A percentile compares a stretch with the other conserved stretches of the same genome.
Evolutionary conservation across 2,329 filamentous ascomycete genomes (phyloP).

Genomic region (Uncinocarpus reesii): DNA sequence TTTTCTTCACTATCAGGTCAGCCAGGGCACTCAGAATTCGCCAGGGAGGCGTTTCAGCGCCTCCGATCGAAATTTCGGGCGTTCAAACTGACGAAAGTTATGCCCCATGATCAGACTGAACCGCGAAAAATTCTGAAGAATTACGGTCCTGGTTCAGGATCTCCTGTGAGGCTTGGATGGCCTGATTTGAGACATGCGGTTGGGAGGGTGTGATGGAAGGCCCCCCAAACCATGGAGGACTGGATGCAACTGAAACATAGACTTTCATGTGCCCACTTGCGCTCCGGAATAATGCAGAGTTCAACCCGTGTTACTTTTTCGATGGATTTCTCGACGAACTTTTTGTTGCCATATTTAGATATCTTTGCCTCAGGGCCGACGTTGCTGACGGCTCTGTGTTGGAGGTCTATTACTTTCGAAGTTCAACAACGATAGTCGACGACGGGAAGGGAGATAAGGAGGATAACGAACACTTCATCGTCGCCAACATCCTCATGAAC

Average conservation of each 20-base stretch:
- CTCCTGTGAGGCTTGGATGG: conserved; percentile 5
- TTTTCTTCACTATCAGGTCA: background rate
- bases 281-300: background rate
- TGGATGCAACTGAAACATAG: conserved; percentile 10
- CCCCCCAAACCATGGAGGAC: background rate
- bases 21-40: background rate
- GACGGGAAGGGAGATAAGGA: no score
- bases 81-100: no score
- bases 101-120: no score
- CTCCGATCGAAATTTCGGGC: no score
- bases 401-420: no score
- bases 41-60: conserved; percentile 5
- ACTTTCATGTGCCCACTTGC: conserved; percentile 2
- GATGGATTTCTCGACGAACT: background rate
- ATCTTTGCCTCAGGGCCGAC: background rate
- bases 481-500: no score
- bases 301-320: background rate
- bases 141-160: background rate
- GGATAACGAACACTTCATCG: no score
- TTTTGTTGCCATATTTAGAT: conserved; percentile 11
- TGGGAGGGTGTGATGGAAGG: conserved; percentile 8
- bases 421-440: no score
- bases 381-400: no score
- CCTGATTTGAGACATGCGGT: conserved; percentile 6
- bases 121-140: background rate